Conservation (phyloP, 2,329 filamentous ascomycete species). For the Tolypocladium endophyticum region DNA sequence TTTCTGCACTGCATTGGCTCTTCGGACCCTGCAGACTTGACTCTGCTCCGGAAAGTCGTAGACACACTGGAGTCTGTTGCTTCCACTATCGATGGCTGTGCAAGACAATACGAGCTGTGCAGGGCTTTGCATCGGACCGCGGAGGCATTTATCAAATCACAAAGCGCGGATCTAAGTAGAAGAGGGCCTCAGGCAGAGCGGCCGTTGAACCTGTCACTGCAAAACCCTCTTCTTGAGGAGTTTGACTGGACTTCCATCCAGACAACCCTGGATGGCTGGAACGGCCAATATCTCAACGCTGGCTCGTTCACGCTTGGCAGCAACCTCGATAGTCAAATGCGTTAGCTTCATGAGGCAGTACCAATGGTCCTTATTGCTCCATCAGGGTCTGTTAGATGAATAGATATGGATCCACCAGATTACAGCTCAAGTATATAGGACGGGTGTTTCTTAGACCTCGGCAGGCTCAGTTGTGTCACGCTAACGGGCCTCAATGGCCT, state of each 20-base stretch:
- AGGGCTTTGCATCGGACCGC: not conserved
- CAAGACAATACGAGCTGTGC: not conserved
- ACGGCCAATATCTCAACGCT: not conserved
- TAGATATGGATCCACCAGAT: too few relatives aligned
- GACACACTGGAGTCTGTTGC: not conserved
- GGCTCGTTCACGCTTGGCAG: not conserved
- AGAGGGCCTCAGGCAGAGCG: not conserved
- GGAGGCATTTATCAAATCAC: not conserved
- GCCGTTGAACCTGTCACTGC: not conserved
- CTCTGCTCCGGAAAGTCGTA: not conserved
- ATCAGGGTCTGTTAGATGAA: too few relatives aligned
- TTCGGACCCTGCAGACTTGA: constrained; percentile 4
- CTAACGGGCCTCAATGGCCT: not conserved
- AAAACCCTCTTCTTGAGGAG: not conserved
- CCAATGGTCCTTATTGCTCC: not conserved
- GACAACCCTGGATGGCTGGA: not conserved
- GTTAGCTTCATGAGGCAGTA: not conserved
- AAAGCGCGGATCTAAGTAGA: not conserved
- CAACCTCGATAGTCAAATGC: not conserved
- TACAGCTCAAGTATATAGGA: too few relatives aligned
- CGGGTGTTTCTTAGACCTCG: not conserved
- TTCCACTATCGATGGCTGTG: not conserved
- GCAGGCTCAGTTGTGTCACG: not conserved
- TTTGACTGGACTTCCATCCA: constrained; percentile 1
- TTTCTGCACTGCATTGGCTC: constrained; percentile 9